Evolutionary conservation across 257 asterid genomes (phyloP).

Genomic region (Primulina eburnea): DNA sequence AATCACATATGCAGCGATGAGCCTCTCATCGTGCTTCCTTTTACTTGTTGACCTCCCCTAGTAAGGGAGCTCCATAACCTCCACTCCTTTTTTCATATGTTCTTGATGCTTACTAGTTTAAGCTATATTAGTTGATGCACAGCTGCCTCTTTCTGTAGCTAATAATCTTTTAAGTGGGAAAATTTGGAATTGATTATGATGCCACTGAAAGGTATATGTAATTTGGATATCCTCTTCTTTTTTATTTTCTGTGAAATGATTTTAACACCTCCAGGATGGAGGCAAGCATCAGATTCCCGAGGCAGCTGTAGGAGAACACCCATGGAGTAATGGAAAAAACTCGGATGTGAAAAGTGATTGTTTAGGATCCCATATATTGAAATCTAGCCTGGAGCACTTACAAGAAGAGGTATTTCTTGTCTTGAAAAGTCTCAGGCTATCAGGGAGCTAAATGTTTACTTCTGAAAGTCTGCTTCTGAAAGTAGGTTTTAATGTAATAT

Average conservation of each 20-base stretch:
- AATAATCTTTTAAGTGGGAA: neutral
- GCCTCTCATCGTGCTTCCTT: neutral
- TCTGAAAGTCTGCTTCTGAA: constrained; percentile 6
- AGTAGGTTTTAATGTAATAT: neutral
- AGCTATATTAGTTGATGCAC: neutral
- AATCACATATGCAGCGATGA: neutral
- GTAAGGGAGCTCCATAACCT: neutral
- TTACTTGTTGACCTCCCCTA: neutral
- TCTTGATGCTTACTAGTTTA: neutral
- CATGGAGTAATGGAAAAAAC: constrained; percentile 38
- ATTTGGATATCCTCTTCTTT: too few species aligned
- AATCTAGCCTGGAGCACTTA: constrained; percentile 77
- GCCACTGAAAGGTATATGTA: neutral
- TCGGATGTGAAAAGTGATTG: constrained; percentile 28
- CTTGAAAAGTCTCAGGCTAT: constrained; percentile 8
- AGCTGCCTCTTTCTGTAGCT: neutral
- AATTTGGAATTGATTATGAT: neutral
- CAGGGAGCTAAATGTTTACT: neutral
- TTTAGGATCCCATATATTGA: constrained; percentile 50
- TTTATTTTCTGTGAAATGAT: constrained; percentile 9
- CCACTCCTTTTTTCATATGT: neutral
- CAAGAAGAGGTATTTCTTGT: constrained; percentile 67
- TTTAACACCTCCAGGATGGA: constrained; percentile 37
- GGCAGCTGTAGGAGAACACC: constrained; percentile 28
- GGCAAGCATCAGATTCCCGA: constrained; percentile 26